A percentile compares a stretch with the other conserved stretches of the same genome.
phyloP scores from a whole-genome alignment of 2,329 filamentous ascomycete species.

The Nectriaceae sp. region DNA sequence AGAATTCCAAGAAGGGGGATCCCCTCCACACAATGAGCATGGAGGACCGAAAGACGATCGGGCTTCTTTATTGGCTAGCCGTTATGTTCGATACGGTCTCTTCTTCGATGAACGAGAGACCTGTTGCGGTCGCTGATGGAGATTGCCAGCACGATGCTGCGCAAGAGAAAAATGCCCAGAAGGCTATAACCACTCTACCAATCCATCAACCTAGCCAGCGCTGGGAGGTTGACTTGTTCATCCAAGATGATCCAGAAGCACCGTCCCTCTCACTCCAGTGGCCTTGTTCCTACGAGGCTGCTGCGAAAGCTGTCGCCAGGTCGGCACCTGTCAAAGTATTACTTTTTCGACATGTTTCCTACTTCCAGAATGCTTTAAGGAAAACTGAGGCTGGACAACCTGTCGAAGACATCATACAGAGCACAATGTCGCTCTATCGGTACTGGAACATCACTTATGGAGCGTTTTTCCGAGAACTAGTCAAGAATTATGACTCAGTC shows the following conservation, averaged over 20 bases:
- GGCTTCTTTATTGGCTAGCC: conserved; percentile 56
- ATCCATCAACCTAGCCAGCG: neutral
- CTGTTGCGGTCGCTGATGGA: conserved; percentile 30
- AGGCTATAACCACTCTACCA: neutral
- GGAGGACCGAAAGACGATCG: conserved; percentile 42
- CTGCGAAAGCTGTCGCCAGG: conserved; percentile 16
- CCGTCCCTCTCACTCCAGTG: conserved; percentile 36
- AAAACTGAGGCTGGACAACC: conserved; percentile 34
- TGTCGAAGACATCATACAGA: conserved; percentile 50
- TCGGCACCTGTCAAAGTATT: conserved; percentile 58
- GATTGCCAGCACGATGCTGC: conserved; percentile 7
- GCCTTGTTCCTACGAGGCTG: conserved; percentile 49
- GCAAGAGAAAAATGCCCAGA: neutral
- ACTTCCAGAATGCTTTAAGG: conserved; percentile 52
- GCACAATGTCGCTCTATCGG: conserved; percentile 50
- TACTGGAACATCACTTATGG: conserved; percentile 57
- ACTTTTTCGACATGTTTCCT: conserved; percentile 55
- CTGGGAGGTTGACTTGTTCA: conserved; percentile 18
- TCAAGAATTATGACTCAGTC: conserved; percentile 49
- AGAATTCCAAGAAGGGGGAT: neutral
- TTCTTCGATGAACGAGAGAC: conserved; percentile 45
- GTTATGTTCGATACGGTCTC: conserved; percentile 59
- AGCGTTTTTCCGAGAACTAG: conserved; percentile 50
- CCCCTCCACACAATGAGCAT: neutral
- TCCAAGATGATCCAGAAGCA: conserved; percentile 27